Evolutionary conservation across 2,329 filamentous ascomycete genomes (phyloP).

Genomic region (Claviceps arundinis): DNA sequence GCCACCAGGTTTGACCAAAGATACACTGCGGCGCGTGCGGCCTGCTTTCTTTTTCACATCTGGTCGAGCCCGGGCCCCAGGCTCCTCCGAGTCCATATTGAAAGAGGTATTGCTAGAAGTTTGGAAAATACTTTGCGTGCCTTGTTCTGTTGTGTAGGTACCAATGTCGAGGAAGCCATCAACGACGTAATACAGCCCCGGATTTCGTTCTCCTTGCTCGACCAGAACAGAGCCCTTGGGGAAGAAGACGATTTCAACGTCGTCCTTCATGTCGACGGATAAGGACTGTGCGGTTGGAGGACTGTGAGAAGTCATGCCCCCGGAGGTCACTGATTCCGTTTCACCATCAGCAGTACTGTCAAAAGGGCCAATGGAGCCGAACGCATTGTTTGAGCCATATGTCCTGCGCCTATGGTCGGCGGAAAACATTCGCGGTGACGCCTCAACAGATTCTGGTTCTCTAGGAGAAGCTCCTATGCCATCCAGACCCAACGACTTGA

Average conservation of each 20-base stretch:
- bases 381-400: conserved; percentile 60
- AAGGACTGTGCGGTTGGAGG: conserved; percentile 53
- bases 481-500: conserved; percentile 79
- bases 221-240: conserved; percentile 88
- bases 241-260: conserved; percentile 95
- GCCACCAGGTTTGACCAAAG: conserved; percentile 86
- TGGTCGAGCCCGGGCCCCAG: neutral
- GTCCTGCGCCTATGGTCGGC: conserved; percentile 66
- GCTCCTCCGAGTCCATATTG: neutral
- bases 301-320: conserved; percentile 45
- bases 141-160: conserved; percentile 38
- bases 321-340: conserved; percentile 69
- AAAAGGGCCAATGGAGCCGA: conserved; percentile 80
- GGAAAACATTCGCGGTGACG: conserved; percentile 71
- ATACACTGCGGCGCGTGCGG: conserved; percentile 52
- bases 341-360: conserved; percentile 67
- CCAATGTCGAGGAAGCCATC: conserved; percentile 94
- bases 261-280: conserved; percentile 71
- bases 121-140: conserved; percentile 21
- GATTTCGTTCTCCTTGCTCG: conserved; percentile 93
- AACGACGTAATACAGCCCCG: conserved; percentile 92
- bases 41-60: conserved; percentile 26
- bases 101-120: conserved; percentile 14
- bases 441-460: conserved; percentile 64
- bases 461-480: conserved; percentile 50